A percentile compares a stretch with the other conserved stretches of the same genome.
phyloP scores from a whole-genome alignment of 441 rosid genomes.

The Metrosideros polymorpha region DNA sequence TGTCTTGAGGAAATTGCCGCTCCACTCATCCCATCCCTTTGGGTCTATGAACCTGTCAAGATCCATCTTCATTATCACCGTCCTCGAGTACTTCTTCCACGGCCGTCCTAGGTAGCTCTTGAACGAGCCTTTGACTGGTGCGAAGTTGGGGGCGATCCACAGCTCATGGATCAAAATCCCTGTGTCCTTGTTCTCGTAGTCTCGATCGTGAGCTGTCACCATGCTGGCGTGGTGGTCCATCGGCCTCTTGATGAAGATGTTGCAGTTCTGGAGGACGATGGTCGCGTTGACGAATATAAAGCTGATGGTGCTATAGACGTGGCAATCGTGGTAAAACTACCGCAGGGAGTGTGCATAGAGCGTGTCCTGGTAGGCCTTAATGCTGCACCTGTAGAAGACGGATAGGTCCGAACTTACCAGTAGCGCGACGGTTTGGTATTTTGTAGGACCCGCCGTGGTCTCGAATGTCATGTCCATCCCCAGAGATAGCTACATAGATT shows the following conservation, averaged over 20 bases:
- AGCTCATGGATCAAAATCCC: constrained; percentile 43
- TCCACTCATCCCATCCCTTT: constrained; percentile 56
- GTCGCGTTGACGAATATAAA: constrained; percentile 55
- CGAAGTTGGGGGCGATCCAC: constrained; percentile 31
- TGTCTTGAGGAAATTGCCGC: constrained; percentile 36
- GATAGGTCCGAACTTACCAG: constrained; percentile 42
- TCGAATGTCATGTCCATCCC: constrained; percentile 59
- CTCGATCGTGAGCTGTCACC: constrained; percentile 59
- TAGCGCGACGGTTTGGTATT: constrained; percentile 56
- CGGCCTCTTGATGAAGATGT: constrained; percentile 42
- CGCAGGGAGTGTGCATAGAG: constrained; percentile 36
- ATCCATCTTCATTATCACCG: constrained; percentile 41
- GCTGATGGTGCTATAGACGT: constrained; percentile 52
- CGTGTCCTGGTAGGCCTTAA: constrained; percentile 65
- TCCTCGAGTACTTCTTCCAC: constrained; percentile 55
- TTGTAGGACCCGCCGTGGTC: constrained; percentile 63
- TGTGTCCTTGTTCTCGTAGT: constrained; percentile 30
- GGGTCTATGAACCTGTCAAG: constrained; percentile 58
- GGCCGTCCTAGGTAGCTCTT: constrained; percentile 53
- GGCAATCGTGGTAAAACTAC: constrained; percentile 65
- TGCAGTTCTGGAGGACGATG: constrained; percentile 47
- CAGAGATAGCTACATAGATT: constrained; percentile 31
- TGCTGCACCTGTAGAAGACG: constrained; percentile 49
- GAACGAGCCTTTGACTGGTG: constrained; percentile 14
- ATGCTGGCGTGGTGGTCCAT: constrained; percentile 40